Evolutionary conservation across 164 flowering plant species (phyloP).

Genomic region (Piper betle): DNA sequence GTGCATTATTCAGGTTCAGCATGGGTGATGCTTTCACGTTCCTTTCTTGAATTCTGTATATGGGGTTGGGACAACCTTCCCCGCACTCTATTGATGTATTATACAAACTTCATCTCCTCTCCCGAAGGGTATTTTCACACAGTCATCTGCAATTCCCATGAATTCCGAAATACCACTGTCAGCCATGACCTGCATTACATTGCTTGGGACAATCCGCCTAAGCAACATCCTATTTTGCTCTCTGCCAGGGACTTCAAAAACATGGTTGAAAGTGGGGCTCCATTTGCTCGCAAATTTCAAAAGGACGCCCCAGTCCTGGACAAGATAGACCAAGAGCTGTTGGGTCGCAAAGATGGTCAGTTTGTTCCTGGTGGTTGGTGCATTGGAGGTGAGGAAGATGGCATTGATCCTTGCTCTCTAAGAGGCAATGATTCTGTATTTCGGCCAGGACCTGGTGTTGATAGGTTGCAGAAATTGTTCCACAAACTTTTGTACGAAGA

Average conservation of each 20-base stretch:
- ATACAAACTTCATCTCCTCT: slow-evolving; percentile 81
- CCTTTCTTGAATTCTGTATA: slow-evolving; percentile 83
- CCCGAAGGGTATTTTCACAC: slow-evolving; percentile 98
- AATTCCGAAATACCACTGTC: slow-evolving; percentile 51
- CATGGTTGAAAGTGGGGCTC: slow-evolving; percentile 84
- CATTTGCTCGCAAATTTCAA: slow-evolving; percentile 83
- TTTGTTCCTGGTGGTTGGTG: slow-evolving; percentile 91
- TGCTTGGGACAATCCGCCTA: slow-evolving; percentile 98
- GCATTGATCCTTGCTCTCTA: slow-evolving; percentile 57
- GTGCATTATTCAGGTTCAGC: slow-evolving; percentile 60
- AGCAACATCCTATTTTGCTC: slow-evolving; percentile 73
- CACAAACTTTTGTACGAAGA: slow-evolving; percentile 41
- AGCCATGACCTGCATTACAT: slow-evolving; percentile 95
- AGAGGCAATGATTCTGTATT: slow-evolving; percentile 60
- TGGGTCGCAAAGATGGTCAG: slow-evolving; percentile 37
- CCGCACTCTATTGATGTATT: slow-evolving; percentile 80
- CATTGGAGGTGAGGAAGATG: slow-evolving; percentile 42
- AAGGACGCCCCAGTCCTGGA: slow-evolving; percentile 76
- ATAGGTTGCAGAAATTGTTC: slow-evolving; percentile 42
- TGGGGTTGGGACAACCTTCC: slow-evolving; percentile 98
- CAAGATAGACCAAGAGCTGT: slow-evolving; percentile 73
- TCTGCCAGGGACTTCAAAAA: slow-evolving; percentile 55
- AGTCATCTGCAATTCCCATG: slow-evolving; percentile 69
- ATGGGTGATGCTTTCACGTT: slow-evolving; percentile 71
- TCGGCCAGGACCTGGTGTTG: slow-evolving; percentile 69